A percentile compares a stretch with the other conserved stretches of the same genome.
Evolutionary conservation across 2,329 filamentous ascomycete species (phyloP).

Genomic region (Gaeumannomyces sp.): DNA sequence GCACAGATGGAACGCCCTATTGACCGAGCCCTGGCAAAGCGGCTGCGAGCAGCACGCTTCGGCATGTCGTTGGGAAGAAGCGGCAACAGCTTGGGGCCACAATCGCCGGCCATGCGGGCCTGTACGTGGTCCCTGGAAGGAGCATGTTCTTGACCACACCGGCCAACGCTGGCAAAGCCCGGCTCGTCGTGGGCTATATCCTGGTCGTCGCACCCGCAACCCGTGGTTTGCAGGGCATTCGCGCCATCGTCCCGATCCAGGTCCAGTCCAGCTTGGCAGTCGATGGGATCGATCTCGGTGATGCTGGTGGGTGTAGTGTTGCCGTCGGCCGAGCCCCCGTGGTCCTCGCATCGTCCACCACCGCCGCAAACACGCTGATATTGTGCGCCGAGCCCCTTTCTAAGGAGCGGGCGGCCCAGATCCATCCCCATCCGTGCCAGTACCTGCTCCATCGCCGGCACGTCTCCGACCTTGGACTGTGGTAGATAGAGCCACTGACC

Average conservation of each 20-base stretch:
- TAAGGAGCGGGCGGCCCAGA: neutral
- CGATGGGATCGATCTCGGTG: neutral
- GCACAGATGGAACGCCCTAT: neutral
- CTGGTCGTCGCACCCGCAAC: neutral
- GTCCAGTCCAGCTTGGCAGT: neutral
- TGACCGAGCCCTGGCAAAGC: neutral
- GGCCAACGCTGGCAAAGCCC: neutral
- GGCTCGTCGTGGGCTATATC: neutral
- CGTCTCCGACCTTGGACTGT: neutral
- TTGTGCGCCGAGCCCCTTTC: neutral
- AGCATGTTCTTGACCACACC: neutral
- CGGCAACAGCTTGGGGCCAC: neutral
- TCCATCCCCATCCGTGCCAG: neutral
- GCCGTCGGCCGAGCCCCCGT: neutral
- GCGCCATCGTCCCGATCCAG: neutral
- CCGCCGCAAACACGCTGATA: neutral
- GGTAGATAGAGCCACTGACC: conserved; percentile 2
- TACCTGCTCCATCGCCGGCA: neutral
- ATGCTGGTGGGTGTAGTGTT: neutral
- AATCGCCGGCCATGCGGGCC: no score
- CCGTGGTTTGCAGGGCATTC: neutral
- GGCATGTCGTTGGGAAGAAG: neutral
- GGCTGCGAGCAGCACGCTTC: no score
- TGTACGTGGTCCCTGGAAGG: neutral
- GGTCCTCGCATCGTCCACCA: neutral